phyloP scores from a whole-genome alignment of 2,329 filamentous ascomycete species.

The Dactylellina cionopaga region DNA sequence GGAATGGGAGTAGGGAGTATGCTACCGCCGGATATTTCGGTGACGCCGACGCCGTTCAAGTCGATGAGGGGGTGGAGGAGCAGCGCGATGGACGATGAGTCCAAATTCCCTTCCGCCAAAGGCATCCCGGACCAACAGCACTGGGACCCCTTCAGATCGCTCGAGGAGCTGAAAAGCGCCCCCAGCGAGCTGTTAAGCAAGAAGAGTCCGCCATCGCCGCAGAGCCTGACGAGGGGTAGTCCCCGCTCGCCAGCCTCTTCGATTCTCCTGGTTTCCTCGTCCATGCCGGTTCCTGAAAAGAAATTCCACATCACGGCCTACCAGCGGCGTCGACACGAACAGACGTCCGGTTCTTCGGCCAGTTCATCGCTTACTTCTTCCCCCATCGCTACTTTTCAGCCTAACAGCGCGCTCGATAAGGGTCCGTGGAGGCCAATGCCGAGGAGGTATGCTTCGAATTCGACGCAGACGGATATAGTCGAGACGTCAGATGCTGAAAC shows the following conservation, averaged over 20 bases:
- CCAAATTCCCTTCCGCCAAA: conserved; percentile 55
- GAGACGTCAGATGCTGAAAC: conserved; percentile 39
- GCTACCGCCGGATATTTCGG: conserved; percentile 53
- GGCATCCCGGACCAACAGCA: conserved; percentile 56
- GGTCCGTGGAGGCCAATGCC: conserved; percentile 15
- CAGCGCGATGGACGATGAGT: conserved; percentile 54
- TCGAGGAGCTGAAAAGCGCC: conserved; percentile 50
- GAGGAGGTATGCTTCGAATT: conserved; percentile 21
- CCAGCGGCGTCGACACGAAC: conserved; percentile 30
- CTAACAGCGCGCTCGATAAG: too few relatives aligned
- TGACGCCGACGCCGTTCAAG: conserved; percentile 55
- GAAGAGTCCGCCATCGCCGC: conserved; percentile 54
- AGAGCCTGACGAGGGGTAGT: conserved; percentile 55
- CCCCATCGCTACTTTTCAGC: conserved; percentile 5
- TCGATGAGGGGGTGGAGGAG: conserved; percentile 49
- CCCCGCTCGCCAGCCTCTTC: conserved; percentile 54
- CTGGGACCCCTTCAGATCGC: conserved; percentile 54
- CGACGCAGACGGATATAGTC: conserved; percentile 37
- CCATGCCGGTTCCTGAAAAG: conserved; percentile 55
- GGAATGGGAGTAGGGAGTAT: not conserved
- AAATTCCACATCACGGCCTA: conserved; percentile 53
- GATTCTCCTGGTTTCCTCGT: conserved; percentile 51
- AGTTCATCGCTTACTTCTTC: conserved; percentile 7
- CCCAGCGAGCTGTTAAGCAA: conserved; percentile 51
- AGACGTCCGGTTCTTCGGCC: conserved; percentile 3